A percentile compares a stretch with the other conserved stretches of the same genome.
Conservation (phyloP, 2,329 filamentous ascomycete genomes). For the Penicillium sclerotigenum region DNA sequence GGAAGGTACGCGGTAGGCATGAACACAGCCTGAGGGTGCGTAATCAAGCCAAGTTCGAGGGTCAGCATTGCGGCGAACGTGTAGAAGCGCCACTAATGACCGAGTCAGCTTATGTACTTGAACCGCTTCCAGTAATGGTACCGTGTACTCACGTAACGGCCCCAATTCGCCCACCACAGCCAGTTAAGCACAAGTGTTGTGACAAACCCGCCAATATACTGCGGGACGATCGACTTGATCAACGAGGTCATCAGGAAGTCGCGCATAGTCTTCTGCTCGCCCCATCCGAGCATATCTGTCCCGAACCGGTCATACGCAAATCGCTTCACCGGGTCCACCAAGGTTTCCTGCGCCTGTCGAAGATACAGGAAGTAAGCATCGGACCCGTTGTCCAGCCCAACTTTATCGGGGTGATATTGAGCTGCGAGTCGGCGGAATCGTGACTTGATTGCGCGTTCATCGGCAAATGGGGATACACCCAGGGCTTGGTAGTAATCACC, state of each 20-base stretch:
- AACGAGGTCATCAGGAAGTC: slow-evolving; percentile 72
- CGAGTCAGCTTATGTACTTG: slow-evolving; percentile 14
- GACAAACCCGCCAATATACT: slow-evolving; percentile 40
- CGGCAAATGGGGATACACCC: slow-evolving; percentile 64
- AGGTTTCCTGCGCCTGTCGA: slow-evolving; percentile 77
- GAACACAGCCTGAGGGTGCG: slow-evolving; percentile 47
- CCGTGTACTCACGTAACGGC: slow-evolving; percentile 43
- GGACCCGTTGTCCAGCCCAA: slow-evolving; percentile 40
- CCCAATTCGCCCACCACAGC: slow-evolving; percentile 43
- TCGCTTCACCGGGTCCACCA: slow-evolving; percentile 70
- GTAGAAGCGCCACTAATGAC: slow-evolving; percentile 49
- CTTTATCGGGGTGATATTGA: slow-evolving; percentile 80
- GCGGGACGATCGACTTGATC: slow-evolving; percentile 36
- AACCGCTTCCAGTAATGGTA: slow-evolving; percentile 1
- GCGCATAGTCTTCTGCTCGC: slow-evolving; percentile 54
- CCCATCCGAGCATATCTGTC: slow-evolving; percentile 65
- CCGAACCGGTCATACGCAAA: slow-evolving; percentile 92
- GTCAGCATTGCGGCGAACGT: slow-evolving; percentile 54
- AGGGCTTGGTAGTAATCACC: slow-evolving; percentile 79
- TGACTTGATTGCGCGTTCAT: slow-evolving; percentile 75
- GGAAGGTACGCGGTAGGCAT: slow-evolving; percentile 36
- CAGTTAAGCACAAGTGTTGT: slow-evolving; percentile 40
- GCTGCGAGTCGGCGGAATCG: slow-evolving; percentile 74
- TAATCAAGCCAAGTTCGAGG: slow-evolving; percentile 58
- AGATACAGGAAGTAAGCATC: slow-evolving; percentile 72